A percentile compares a stretch with the other conserved stretches of the same genome.
Conservation (phyloP, 2,329 filamentous ascomycete genomes). For the Chaetomiaceae sp. region DNA sequence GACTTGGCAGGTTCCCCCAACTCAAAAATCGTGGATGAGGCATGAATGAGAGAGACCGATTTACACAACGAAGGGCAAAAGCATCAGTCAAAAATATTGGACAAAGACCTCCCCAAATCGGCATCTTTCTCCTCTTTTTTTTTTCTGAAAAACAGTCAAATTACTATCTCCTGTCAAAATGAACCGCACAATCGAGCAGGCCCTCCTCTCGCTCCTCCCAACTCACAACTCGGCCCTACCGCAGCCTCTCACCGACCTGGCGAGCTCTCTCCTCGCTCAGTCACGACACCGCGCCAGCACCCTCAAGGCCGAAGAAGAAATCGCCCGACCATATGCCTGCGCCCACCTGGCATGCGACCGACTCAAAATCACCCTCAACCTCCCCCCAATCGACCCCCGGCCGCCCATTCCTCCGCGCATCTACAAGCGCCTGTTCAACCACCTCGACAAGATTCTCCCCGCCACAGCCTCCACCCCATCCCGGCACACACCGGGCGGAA, state of each 20-base stretch:
- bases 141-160: no score
- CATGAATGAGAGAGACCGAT: no score
- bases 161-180: conserved; percentile 48
- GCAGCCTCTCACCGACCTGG: conserved; percentile 64
- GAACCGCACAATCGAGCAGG: conserved; percentile 71
- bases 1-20: no score
- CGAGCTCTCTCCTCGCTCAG: conserved; percentile 71
- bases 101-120: no score
- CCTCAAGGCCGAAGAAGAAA: conserved; percentile 80
- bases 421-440: conserved; percentile 79
- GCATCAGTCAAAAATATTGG: no score
- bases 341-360: conserved; percentile 87
- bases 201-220: conserved; percentile 68
- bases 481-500: conserved; percentile 19
- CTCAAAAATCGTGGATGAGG: no score
- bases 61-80: no score
- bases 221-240: conserved; percentile 66
- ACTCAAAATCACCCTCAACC: conserved; percentile 68
- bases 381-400: conserved; percentile 69
- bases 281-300: conserved; percentile 72
- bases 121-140: no score
- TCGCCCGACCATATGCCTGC: conserved; percentile 79
- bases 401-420: conserved; percentile 75
- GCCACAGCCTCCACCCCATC: conserved; percentile 33
- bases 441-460: conserved; percentile 70